Evolutionary conservation across 768 basidiomycete genomes (phyloP), one percentile per base, ranked within the genome.

Genomic region (Leucocoprinus sp.): DNA sequence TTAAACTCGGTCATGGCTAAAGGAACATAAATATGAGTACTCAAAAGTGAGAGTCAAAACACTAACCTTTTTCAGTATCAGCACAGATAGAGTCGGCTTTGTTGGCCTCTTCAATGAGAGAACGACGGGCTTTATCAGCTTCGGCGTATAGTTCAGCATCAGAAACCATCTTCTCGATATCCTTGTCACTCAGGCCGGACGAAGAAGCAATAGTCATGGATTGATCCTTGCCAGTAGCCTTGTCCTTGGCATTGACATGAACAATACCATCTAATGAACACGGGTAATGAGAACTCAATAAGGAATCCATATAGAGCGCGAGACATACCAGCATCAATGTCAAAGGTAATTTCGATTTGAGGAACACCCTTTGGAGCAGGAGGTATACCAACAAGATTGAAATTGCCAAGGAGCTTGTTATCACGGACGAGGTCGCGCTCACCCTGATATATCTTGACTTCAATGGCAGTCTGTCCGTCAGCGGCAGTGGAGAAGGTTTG

Each of bases 381-480:
- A 40, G 96, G 95, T 48, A 99, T 93, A 42, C 95, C 96, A 50
- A 93, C 91, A 50, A 99, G 87, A 70, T 97, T 96, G 84, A 99
- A 99, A 74, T 97, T 95, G 51, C 96, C 96, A 48, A 99, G 84
- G 5, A 97, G 69, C 69, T 98, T 99, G 82, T 98, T 98, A 72
- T 98, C 96, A 45, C 88, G 76, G 47, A 97, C 93, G 55, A 98
- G 81, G 63, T 97, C 96, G 71, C 96, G 93, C 74, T 99, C 96
- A 59, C 96, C 96, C 70, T 99, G 96, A 76, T 80, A 99, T 56
- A 99, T 93, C 81, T 98, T 98, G 65, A 99, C 95, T 65, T 98
- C 93, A 54, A 99, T 97, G 28, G 95, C 93, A n/a, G 88, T 95
- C 68, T 99, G 96, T 42, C 96, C 95, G 51, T 99, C 96, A 29